phyloP scores from a whole-genome alignment of 2,329 filamentous ascomycete genomes.

The Leptographium procerum region DNA sequence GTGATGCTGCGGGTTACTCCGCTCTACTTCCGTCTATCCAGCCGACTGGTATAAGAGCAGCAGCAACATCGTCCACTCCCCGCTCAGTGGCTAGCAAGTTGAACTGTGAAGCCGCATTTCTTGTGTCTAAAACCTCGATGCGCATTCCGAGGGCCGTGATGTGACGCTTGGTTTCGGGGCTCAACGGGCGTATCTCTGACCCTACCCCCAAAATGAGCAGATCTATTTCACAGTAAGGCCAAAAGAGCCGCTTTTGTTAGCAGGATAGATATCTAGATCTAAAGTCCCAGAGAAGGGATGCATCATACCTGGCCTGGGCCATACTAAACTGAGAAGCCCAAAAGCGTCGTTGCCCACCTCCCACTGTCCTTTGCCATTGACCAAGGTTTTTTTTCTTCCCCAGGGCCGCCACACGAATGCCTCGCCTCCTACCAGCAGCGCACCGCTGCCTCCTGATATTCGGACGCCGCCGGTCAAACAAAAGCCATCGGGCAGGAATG shows the following conservation, averaged over 20 bases:
- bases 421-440: slow-evolving; percentile 72
- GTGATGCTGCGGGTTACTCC: background rate
- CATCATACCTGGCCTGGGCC: slow-evolving; percentile 73
- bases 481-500: slow-evolving; percentile 75
- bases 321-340: slow-evolving; percentile 65
- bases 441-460: slow-evolving; percentile 41
- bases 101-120: slow-evolving; percentile 89
- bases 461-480: slow-evolving; percentile 70
- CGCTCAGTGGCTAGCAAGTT: slow-evolving; percentile 92
- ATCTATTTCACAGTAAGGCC: slow-evolving; percentile 38
- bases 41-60: slow-evolving; percentile 75
- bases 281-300: no score
- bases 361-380: slow-evolving; percentile 72
- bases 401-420: slow-evolving; percentile 85
- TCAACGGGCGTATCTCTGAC: slow-evolving; percentile 61
- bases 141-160: slow-evolving; percentile 72
- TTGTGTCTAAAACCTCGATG: slow-evolving; percentile 80
- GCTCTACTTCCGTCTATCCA: slow-evolving; percentile 49
- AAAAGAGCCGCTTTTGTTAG: background rate
- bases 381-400: slow-evolving; percentile 38
- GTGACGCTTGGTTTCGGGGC: slow-evolving; percentile 58
- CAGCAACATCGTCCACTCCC: slow-evolving; percentile 73
- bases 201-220: slow-evolving; percentile 84
- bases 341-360: slow-evolving; percentile 61
- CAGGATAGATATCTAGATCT: background rate